Percentiles rank a stretch among this genome's conserved stretches.
Conservation (phyloP, 225 moss, liverwort and hornwort genomes). For the Polytrichum commune region DNA sequence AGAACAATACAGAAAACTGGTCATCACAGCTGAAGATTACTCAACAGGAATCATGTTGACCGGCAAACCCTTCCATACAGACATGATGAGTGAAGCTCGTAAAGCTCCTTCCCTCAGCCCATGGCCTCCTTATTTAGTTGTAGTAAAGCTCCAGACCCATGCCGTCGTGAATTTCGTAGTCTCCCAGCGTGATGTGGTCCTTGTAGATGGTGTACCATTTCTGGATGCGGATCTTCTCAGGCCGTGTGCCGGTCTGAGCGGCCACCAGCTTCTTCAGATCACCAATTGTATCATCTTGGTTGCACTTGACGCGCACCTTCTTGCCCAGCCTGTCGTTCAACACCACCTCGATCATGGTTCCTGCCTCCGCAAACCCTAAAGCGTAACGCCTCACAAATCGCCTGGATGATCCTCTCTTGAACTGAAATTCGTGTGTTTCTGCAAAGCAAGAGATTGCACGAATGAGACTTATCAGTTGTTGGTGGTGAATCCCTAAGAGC, state of each 20-base stretch:
- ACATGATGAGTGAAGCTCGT: no score
- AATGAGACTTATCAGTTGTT: no score
- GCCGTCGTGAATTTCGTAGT: slow-evolving; percentile 84
- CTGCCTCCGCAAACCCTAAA: slow-evolving; percentile 19
- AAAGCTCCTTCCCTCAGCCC: no score
- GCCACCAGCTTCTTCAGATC: slow-evolving; percentile 88
- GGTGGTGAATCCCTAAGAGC: no score
- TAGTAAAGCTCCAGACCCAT: slow-evolving; percentile 89
- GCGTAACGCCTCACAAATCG: no score
- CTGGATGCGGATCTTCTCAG: slow-evolving; percentile 85
- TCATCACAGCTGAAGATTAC: no score
- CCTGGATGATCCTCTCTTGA: no score
- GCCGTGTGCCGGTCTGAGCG: slow-evolving; percentile 80
- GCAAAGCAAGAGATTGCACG: no score
- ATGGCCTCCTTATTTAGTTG: slow-evolving; percentile 29
- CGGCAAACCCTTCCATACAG: no score
- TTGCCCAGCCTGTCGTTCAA: slow-evolving; percentile 81
- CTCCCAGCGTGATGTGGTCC: slow-evolving; percentile 73
- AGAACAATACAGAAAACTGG: no score
- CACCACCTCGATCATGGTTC: slow-evolving; percentile 88
- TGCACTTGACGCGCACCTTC: slow-evolving; percentile 86
- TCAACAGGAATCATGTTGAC: no score
- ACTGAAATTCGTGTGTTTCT: no score
- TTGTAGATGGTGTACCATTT: slow-evolving; percentile 91
- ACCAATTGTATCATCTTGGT: slow-evolving; percentile 78